Evolutionary conservation across 2,329 filamentous ascomycete genomes (phyloP).

Genomic region (Trematosphaeria pertusa): DNA sequence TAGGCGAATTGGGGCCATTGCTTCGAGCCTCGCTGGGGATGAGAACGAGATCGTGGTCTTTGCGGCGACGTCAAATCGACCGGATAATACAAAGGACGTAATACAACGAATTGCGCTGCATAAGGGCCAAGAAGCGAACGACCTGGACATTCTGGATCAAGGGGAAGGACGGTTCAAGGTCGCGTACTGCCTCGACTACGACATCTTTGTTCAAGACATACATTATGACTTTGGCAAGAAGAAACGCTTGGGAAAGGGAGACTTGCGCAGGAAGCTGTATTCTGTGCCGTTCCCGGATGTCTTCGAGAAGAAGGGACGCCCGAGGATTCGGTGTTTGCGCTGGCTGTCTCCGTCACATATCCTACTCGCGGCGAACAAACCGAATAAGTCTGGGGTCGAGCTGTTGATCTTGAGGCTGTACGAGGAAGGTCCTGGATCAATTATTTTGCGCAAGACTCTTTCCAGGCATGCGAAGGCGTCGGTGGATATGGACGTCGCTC

Average conservation of each 20-base stretch:
- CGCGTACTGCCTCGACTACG: slow-evolving; percentile 78
- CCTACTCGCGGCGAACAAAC: slow-evolving; percentile 63
- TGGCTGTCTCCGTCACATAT: slow-evolving; percentile 63
- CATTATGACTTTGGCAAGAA: slow-evolving; percentile 55
- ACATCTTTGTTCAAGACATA: slow-evolving; percentile 73
- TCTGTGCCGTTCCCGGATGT: slow-evolving; percentile 37
- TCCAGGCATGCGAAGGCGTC: slow-evolving; percentile 74
- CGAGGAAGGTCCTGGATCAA: slow-evolving; percentile 59
- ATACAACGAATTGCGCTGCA: slow-evolving; percentile 61
- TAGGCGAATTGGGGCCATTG: slow-evolving; percentile 75
- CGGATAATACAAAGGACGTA: slow-evolving; percentile 55
- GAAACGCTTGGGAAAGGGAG: slow-evolving; percentile 42
- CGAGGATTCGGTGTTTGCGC: slow-evolving; percentile 63
- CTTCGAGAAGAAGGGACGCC: slow-evolving; percentile 48
- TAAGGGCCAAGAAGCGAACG: slow-evolving; percentile 66
- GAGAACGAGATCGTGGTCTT: slow-evolving; percentile 83
- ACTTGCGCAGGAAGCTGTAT: slow-evolving; percentile 37
- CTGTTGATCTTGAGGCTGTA: slow-evolving; percentile 65
- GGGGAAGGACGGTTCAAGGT: slow-evolving; percentile 71
- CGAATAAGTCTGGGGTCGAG: slow-evolving; percentile 62
- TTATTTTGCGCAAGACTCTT: slow-evolving; percentile 64
- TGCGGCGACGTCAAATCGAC: slow-evolving; percentile 65
- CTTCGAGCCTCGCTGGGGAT: slow-evolving; percentile 75
- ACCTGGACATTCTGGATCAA: slow-evolving; percentile 73
- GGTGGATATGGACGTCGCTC: slow-evolving; percentile 77